Evolutionary conservation across 805 yeast species (phyloP), one percentile per base, ranked within the genome.

Genomic region (Starmerella geochares): DNA sequence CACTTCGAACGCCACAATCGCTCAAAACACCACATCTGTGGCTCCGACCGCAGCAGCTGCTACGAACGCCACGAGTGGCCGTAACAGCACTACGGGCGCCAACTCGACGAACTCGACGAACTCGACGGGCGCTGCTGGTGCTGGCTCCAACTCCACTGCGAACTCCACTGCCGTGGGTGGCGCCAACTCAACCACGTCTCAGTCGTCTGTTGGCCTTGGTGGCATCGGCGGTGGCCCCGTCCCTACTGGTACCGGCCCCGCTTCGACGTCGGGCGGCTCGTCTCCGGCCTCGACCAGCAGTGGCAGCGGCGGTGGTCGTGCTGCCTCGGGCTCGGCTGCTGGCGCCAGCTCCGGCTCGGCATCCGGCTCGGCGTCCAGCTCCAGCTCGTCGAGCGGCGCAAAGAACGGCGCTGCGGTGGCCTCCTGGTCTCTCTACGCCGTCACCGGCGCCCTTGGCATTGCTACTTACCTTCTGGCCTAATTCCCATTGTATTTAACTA

Each of bases 361-460:
- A 35, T 50, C 56, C 46, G 40, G 37, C 40, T 31, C 51, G 14
- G 33, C 38, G 36, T 47, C 53, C 20, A 9, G 16, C 36, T 33
- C 32, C 27, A 19, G 45, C 44, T 41, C 49, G 36, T 8, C 45
- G 27, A 17, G 50, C 17, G 41, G 49, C 25, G 24, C 39, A 24
- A 27, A 54, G 27, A 49, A 46, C 46, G 51, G 41, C 20, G 57
- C 47, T 11, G 33, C 45, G 11, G 43, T 43, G 29, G 51, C 41
- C 46, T 16, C 49, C 21, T 31, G 45, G 31, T 53, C 57, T 23
- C 9, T 21, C 28, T 39, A 33, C 29, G 51, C 32, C 20, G 38
- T 56, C 31, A 46, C 45, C 17, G 60, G 51, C 28, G 56, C 54
- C 23, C 25, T 53, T 14, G 60, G 50, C 21, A 56, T 51, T 17